These are phyloP conservation scores for Carex myosuroides DNA, from an alignment of 176 grass and related monocot species.

Conservation along the genomic window DNA sequence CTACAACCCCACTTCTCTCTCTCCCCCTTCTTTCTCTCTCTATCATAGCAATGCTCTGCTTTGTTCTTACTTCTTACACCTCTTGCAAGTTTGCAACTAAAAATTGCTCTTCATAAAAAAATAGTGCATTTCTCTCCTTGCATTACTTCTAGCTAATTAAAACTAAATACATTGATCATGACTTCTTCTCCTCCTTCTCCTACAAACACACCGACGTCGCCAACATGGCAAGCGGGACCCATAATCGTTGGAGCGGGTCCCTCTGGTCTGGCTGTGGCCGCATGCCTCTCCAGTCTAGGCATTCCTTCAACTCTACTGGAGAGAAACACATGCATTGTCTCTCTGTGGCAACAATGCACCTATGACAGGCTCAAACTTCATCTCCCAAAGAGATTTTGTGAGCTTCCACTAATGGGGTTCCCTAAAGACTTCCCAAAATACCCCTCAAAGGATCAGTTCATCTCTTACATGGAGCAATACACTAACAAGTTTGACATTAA, in stretches of 20 bases:
- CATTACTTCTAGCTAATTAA: background rate
- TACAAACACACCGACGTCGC: slow-evolving; percentile 9
- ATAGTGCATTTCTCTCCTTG: background rate
- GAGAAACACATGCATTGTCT: slow-evolving; percentile 69
- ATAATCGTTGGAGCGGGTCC: slow-evolving; percentile 84
- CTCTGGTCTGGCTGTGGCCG: slow-evolving; percentile 67
- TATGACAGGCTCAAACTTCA: slow-evolving; percentile 91
- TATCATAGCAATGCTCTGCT: background rate
- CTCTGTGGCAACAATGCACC: slow-evolving; percentile 78
- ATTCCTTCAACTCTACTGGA: slow-evolving; percentile 72
- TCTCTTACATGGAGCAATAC: slow-evolving; percentile 73
- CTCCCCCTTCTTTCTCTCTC: background rate
- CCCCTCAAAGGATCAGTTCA: slow-evolving; percentile 84
- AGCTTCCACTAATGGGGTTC: slow-evolving; percentile 78
- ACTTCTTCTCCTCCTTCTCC: background rate
- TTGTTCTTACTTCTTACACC: background rate
- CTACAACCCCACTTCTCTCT: background rate
- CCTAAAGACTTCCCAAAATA: slow-evolving; percentile 57
- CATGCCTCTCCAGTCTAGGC: slow-evolving; percentile 62
- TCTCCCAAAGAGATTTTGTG: slow-evolving; percentile 88
- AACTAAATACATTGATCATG: background rate
- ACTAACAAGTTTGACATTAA: slow-evolving; percentile 38
- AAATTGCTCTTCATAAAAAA: background rate
- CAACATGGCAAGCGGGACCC: slow-evolving; percentile 42
- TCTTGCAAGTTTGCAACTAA: background rate